Evolutionary conservation across 768 basidiomycete genomes (phyloP), one percentile per base, ranked within the genome.

Genomic region (Boletus insuetus): DNA sequence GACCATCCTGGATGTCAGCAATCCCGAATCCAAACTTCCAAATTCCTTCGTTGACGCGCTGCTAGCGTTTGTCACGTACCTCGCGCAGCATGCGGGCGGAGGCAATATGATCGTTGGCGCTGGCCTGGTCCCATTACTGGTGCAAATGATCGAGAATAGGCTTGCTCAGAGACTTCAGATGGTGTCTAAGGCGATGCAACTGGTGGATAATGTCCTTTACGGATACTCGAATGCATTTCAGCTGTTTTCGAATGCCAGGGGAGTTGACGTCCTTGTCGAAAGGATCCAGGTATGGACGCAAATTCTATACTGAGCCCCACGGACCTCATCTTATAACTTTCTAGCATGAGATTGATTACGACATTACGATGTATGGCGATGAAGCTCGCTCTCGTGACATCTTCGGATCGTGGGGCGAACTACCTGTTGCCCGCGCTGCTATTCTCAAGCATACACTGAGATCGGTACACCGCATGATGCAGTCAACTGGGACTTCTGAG

Each of bases 391-490:
- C 74, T 35, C 75, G 69, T 38, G 78, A 83, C 47, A 65, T 81
- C 40, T 75, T 78, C 60, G 77, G 75, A 20, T 78, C 79, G 19
- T 84, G 83, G 68, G 83, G 83, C 77, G 61, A 58, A 59, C 75
- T 97, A 45, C 82, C 91, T 1, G 83, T 91, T 51, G 77, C 83
- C 45, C 83, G 87, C 5, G 85, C 86, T 24, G 85, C 86, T 38
- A 84, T 93, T n/a, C 75, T 98, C 61, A 97, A 96, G 72, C 87
- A 94, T 58, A 83, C 93, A 11, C 71, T 99, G 32, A 87, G 97
- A 29, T 94, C 94, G 1, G 85, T 96, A 75, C 94, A 97, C 63
- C 85, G 97, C 29, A 93, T 98, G 85, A 97, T 99, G 95, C 91
- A 95, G 65, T 89, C 90, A 0, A 89, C 93, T 0, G 96, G 96